Percentiles rank a stretch among this genome's conserved stretches.
Conservation (phyloP, 2,329 filamentous ascomycete species). For the Penicillium sp. region DNA sequence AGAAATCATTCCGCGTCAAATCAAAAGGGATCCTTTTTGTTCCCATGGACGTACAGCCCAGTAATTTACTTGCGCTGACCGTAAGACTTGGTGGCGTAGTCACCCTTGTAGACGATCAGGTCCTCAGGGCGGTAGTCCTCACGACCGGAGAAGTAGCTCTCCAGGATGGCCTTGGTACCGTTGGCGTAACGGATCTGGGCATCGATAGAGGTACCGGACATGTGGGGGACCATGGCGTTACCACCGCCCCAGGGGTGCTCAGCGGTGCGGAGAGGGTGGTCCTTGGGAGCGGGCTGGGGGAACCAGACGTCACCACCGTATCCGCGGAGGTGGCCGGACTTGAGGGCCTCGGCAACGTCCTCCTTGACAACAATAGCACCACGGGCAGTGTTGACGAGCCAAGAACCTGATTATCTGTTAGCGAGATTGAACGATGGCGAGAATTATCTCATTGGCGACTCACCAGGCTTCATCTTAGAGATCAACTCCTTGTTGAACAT, state of each 20-base stretch:
- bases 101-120: constrained; percentile 82
- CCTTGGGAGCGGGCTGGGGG: constrained; percentile 92
- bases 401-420: constrained; percentile 51
- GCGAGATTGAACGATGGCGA: background rate
- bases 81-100: constrained; percentile 94
- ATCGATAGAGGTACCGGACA: constrained; percentile 98
- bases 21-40: background rate
- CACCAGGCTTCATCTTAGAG: constrained; percentile 95
- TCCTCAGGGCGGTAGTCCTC: constrained; percentile 88
- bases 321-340: constrained; percentile 69
- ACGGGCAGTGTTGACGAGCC: constrained; percentile 98
- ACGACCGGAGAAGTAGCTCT: constrained; percentile 84
- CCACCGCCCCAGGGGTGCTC: constrained; percentile 95
- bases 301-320: constrained; percentile 69
- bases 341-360: constrained; percentile 91
- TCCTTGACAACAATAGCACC: constrained; percentile 99
- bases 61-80: constrained; percentile 61
- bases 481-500: constrained; percentile 99
- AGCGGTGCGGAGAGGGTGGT: constrained; percentile 88
- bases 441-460: background rate
- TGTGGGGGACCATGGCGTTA: constrained; percentile 98
- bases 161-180: constrained; percentile 84
- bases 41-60: background rate
- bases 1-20: constrained; percentile 5
- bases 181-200: constrained; percentile 90